Evolutionary conservation across 305 asterid species (phyloP), one percentile per base, ranked within the genome.

Genomic region (Fraxinus ornus): DNA sequence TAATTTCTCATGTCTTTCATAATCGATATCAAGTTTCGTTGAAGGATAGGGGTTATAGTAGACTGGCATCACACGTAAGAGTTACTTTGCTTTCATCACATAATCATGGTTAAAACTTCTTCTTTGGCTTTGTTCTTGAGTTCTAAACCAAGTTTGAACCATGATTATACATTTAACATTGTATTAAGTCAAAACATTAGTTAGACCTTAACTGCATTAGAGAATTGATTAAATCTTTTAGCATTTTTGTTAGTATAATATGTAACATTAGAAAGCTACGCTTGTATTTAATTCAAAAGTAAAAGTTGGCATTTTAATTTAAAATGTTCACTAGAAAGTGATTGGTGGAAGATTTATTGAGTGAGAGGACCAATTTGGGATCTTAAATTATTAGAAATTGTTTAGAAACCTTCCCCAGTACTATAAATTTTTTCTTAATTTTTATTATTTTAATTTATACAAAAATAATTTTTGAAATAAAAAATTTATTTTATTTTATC

Each of bases 181-280:
- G 55, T 39, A 13, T 39, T 8, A 77, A 49, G 47, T 77, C 30
- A 47, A 47, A 8, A 71, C 26, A 70, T 76, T 52, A 21, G 21
- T 6, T 60, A 64, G 84, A 74, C 74, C 33, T 81, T 33, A 22
- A 66, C 71, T 49, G 86, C 76, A 39, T 70, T 52, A 64, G 57
- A 32, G 52, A 41, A 78, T 74, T 79, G 37, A 28, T 28, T 64
- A 81, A 68, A 12, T 9, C 10, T 72, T 81, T 74, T 77, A 17
- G 13, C n/a, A 77, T 22, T 78, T 22, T 21, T n/a, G n/a, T 3
- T 49, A 78, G 81, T 86, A 72, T 24, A 86, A 88, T 83, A 85
- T 81, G 26, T n/a, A 37, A 79, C 74, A 76, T 8, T 12, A 74
- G 88, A 87, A 85, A 80, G 86, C 79, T 87, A 86, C 89, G 57